These are phyloP conservation scores for Litchi chinensis DNA, from an alignment of 345 rosid genomes.

Conservation along the genomic window DNA sequence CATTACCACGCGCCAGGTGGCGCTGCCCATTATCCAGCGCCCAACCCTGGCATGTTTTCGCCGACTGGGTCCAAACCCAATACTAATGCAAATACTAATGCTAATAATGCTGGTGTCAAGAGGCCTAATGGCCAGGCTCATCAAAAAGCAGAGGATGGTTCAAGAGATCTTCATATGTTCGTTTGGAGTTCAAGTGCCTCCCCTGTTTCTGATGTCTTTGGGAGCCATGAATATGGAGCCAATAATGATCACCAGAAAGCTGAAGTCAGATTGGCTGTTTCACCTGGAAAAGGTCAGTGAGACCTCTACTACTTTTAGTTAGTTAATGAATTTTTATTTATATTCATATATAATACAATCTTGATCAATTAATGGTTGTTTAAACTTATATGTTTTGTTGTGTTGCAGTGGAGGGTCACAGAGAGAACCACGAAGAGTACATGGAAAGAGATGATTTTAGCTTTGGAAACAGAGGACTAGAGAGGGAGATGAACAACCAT, in stretches of 20 bases:
- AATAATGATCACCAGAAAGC: slow-evolving; percentile 45
- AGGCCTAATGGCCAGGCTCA: slow-evolving; percentile 47
- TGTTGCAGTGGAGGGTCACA: slow-evolving; percentile 38
- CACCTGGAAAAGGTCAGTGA: slow-evolving; percentile 73
- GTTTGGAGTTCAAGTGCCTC: slow-evolving; percentile 99
- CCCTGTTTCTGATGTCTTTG: slow-evolving; percentile 92
- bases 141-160: slow-evolving; percentile 47
- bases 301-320: neutral
- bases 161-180: slow-evolving; percentile 90
- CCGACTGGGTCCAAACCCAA: slow-evolving; percentile 48
- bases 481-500: slow-evolving; percentile 41
- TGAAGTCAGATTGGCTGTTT: slow-evolving; percentile 72
- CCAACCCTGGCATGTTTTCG: slow-evolving; percentile 94
- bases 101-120: slow-evolving; percentile 41
- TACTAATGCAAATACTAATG: neutral
- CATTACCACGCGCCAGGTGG: slow-evolving; percentile 48
- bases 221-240: slow-evolving; percentile 49
- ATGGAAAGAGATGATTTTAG: slow-evolving; percentile 84
- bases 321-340: neutral
- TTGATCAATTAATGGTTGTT: too few relatives aligned
- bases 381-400: neutral
- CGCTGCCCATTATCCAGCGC: slow-evolving; percentile 83
- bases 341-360: too few relatives aligned
- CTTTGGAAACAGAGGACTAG: slow-evolving; percentile 61
- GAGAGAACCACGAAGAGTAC: slow-evolving; percentile 47